Percentiles rank a stretch among this genome's conserved stretches.
phyloP scores from a whole-genome alignment of 306 rosid genomes.

The Medicago ruthenica region DNA sequence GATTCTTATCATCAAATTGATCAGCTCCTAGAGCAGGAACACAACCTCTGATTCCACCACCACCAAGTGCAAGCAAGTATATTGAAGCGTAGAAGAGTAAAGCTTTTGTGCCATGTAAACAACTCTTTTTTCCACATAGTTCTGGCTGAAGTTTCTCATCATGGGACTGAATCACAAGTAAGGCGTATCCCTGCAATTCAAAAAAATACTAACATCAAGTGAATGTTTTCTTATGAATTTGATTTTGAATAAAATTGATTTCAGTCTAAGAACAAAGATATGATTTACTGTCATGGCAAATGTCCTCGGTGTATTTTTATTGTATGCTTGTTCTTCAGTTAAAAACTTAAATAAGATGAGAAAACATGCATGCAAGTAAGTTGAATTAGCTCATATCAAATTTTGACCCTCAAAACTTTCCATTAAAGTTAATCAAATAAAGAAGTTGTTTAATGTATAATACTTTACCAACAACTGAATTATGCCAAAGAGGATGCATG shows the following conservation, averaged over 20 bases:
- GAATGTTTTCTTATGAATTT: background rate
- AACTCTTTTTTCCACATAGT: conserved; percentile 47
- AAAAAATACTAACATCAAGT: conserved; percentile 3
- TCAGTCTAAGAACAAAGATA: background rate
- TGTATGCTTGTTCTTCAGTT: no score
- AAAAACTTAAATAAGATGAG: no score
- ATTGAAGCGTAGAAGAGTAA: conserved; percentile 52
- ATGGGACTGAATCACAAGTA: conserved; percentile 59
- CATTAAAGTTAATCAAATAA: background rate
- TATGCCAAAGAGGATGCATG: conserved; percentile 57
- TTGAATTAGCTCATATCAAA: no score
- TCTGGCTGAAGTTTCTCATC: conserved; percentile 54
- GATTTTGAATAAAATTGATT: background rate
- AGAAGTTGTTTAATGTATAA: background rate
- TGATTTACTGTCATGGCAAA: no score
- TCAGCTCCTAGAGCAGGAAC: conserved; percentile 67
- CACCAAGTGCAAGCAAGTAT: conserved; percentile 61
- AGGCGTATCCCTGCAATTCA: conserved; percentile 54
- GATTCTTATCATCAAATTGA: conserved; percentile 57
- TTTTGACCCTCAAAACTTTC: no score
- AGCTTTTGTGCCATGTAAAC: conserved; percentile 59
- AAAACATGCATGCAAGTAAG: no score
- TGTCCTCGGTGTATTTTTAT: no score
- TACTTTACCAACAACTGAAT: conserved; percentile 55
- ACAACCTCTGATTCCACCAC: conserved; percentile 65